Base-by-base conservation (phyloP, 371 early-diverging fungal genomes). In the Gilbertella persicaria region DNA sequence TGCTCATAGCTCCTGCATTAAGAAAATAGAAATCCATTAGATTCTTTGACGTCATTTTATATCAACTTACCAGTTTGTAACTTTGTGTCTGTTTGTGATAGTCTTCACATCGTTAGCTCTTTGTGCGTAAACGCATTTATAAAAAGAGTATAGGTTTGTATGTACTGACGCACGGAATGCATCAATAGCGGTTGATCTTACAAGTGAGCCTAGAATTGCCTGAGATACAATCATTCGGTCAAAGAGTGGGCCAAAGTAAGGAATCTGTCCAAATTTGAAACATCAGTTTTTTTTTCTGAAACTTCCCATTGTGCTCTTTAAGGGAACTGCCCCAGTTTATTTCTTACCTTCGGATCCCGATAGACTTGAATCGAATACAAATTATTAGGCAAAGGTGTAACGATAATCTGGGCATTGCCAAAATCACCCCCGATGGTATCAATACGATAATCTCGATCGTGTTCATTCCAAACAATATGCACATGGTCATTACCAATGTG, bases 401-500 rank as follows among this genome's bases (percentile, higher is more conserved):
- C 83, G 20, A 93, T 82, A 38, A 98, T 95, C 55, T 92, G 88
- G 0, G 90, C 96, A 54, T 97, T 96, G 25, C 97, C 98, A 78
- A 96, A 98, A 63, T 97, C 98, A 37, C 98, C 98, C 16, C 92
- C 92, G 52, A 98, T 96, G 0, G 97, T 97, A 29, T 82, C 82
- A 17, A 85, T 82, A 19, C 85, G 75, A 64, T 96, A 98, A 28
- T 91, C 88, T 28, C 91, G 75, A 30, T 74, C 75, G 58, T 92
- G 90, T 64, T 96, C 98, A 61, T 96, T 96, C 96, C 96, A 98
- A 2, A 98, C 83, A 46, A 98, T 91, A 58, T 97, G 97, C 2
- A 98, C 94, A 55, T 94, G 95, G 60, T 98, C 97, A 63, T 98
- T 98, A 24, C 98, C 98, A 64, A 98, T 88, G 57, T 98, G 98